Evolutionary conservation across 2,329 filamentous ascomycete genomes (phyloP).

Genomic region (Aspergillus ustus): DNA sequence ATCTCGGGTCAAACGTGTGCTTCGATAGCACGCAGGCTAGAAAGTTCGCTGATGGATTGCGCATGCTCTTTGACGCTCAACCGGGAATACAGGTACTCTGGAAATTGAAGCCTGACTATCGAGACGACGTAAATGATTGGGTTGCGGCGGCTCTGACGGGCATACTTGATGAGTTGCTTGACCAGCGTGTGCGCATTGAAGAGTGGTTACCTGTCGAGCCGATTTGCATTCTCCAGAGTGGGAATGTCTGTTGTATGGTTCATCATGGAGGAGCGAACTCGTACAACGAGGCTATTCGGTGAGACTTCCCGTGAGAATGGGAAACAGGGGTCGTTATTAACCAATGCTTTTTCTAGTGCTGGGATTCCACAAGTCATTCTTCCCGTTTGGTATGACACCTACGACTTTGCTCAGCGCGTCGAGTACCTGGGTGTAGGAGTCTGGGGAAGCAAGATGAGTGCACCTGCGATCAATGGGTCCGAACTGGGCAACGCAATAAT

Average conservation of each 20-base stretch:
- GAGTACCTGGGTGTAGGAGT: constrained; percentile 51
- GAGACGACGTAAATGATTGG: background rate
- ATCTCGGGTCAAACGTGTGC: constrained; percentile 46
- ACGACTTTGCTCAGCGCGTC: constrained; percentile 50
- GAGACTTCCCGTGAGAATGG: constrained; percentile 22
- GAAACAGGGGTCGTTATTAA: constrained; percentile 5
- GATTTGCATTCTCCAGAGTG: constrained; percentile 37
- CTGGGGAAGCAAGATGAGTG: constrained; percentile 42
- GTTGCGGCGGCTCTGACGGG: background rate
- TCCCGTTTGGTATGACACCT: constrained; percentile 53
- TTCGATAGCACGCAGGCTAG: constrained; percentile 33
- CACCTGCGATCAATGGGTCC: constrained; percentile 36
- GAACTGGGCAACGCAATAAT: constrained; percentile 34
- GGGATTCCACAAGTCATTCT: constrained; percentile 54
- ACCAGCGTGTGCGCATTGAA: constrained; percentile 42
- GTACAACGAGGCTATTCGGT: constrained; percentile 53
- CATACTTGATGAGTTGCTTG: background rate
- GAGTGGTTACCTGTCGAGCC: constrained; percentile 50
- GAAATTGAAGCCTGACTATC: constrained; percentile 31
- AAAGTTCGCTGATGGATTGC: constrained; percentile 46
- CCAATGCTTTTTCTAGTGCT: constrained; percentile 33
- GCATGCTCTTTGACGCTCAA: constrained; percentile 36
- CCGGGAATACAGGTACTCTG: constrained; percentile 39
- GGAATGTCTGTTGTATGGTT: constrained; percentile 46
- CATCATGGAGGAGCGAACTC: constrained; percentile 57